These are phyloP conservation scores for Myriosclerotinia duriaeana DNA, from an alignment of 2,329 filamentous ascomycete species.

Conservation along the genomic window DNA sequence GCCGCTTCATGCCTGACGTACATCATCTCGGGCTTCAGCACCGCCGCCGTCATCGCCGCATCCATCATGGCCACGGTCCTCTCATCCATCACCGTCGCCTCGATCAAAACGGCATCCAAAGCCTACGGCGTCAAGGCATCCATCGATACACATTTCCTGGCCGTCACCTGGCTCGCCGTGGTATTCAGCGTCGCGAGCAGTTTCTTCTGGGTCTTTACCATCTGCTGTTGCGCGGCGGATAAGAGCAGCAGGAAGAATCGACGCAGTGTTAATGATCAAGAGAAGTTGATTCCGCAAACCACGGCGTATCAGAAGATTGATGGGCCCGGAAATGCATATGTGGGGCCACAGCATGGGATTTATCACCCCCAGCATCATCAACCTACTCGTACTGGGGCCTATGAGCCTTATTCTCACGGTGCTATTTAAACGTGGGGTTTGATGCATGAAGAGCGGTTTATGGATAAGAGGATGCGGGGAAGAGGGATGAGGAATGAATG, in stretches of 20 bases:
- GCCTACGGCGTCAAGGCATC: conserved; percentile 67
- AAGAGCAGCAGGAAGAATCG: conserved; percentile 28
- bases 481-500: neutral
- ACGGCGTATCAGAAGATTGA: conserved; percentile 49
- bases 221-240: conserved; percentile 73
- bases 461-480: neutral
- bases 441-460: neutral
- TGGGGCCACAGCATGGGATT: conserved; percentile 42
- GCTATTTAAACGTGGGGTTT: conserved; percentile 45
- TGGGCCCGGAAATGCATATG: conserved; percentile 41
- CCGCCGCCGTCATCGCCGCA: conserved; percentile 55
- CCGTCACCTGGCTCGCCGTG: conserved; percentile 74
- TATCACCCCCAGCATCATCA: conserved; percentile 43
- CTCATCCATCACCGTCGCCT: conserved; percentile 66
- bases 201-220: conserved; percentile 88
- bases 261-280: conserved; percentile 31
- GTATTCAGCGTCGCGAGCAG: conserved; percentile 72
- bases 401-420: conserved; percentile 62
- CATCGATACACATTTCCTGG: conserved; percentile 69
- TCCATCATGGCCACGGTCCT: conserved; percentile 74
- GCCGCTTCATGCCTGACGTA: conserved; percentile 80
- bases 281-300: conserved; percentile 36
- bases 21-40: conserved; percentile 66
- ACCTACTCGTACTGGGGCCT: conserved; percentile 50
- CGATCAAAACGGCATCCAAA: conserved; percentile 65